Conservation (phyloP, 257 asterid genomes). For the Echites panduratus region DNA sequence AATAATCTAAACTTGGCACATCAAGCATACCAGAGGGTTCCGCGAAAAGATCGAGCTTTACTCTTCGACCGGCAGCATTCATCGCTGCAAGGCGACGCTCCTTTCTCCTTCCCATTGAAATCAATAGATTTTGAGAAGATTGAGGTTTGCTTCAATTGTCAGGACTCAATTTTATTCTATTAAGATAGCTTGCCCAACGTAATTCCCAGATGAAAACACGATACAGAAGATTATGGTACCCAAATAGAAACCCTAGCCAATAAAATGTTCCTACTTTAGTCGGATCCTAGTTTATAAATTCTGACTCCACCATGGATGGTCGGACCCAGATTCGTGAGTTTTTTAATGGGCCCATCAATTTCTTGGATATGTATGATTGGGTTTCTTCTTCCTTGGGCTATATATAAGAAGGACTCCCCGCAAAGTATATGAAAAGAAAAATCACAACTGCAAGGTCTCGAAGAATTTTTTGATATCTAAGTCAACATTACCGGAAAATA, state of each 20-base stretch:
- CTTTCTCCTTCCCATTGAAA: slow-evolving; percentile 85
- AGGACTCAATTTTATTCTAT: not conserved
- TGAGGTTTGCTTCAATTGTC: not conserved
- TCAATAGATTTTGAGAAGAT: not conserved
- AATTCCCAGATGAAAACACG: not conserved
- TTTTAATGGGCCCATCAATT: too few relatives aligned
- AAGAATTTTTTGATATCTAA: too few relatives aligned
- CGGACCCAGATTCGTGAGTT: not conserved
- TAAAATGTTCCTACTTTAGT: not conserved
- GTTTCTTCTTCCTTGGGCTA: too few relatives aligned
- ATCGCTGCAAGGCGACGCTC: slow-evolving; percentile 82
- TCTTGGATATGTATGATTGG: too few relatives aligned
- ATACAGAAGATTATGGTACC: not conserved
- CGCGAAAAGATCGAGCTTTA: slow-evolving; percentile 86
- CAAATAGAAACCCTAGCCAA: not conserved
- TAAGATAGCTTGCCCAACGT: not conserved
- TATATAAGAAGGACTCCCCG: too few relatives aligned
- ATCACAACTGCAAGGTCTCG: too few relatives aligned
- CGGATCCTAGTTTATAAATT: not conserved
- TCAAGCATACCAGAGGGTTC: slow-evolving; percentile 79
- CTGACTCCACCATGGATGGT: not conserved
- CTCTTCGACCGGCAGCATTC: slow-evolving; percentile 67
- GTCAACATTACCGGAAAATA: too few relatives aligned
- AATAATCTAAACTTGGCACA: not conserved
- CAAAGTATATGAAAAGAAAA: too few relatives aligned